These are phyloP conservation scores for Fusarium ambrosium DNA, from an alignment of 2,329 filamentous ascomycete genomes.

Conservation along the genomic window DNA sequence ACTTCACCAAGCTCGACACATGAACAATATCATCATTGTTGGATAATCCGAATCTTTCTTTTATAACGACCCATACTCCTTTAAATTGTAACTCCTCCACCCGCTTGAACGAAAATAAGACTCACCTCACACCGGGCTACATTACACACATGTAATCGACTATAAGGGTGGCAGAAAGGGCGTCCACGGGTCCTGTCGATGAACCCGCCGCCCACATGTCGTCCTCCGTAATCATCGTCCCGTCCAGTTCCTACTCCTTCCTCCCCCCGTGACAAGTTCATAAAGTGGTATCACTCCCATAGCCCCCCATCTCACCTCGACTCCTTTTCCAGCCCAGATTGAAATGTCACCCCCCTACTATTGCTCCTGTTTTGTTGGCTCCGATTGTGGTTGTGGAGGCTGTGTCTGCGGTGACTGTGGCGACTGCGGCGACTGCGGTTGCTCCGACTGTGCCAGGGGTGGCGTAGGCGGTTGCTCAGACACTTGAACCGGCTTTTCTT, in stretches of 20 bases:
- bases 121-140: slow-evolving; percentile 32
- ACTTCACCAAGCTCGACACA: slow-evolving; percentile 1
- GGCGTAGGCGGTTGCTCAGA: slow-evolving; percentile 15
- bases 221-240: slow-evolving; percentile 22
- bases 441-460: slow-evolving; percentile 3
- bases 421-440: slow-evolving; percentile 3
- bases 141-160: slow-evolving; percentile 46
- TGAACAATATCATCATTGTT: slow-evolving; percentile 7
- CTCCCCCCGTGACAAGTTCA: slow-evolving; percentile 23
- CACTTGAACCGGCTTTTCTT: slow-evolving; percentile 12
- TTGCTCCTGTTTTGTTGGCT: slow-evolving; percentile 22
- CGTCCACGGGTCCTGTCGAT: slow-evolving; percentile 14
- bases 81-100: slow-evolving; percentile 35
- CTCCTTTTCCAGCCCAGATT: slow-evolving; percentile 12
- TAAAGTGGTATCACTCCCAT: slow-evolving; percentile 24
- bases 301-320: not conserved
- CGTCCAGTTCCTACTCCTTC: slow-evolving; percentile 25
- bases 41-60: slow-evolving; percentile 28
- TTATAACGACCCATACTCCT: slow-evolving; percentile 41
- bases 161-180: slow-evolving; percentile 31
- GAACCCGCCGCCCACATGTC: slow-evolving; percentile 28
- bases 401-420: slow-evolving; percentile 3
- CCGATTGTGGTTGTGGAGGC: slow-evolving; percentile 17
- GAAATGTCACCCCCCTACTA: slow-evolving; percentile 7
- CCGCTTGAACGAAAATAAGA: slow-evolving; percentile 39